These are phyloP conservation scores for Colletotrichum somersetense DNA, from an alignment of 2,329 filamentous ascomycete genomes.

Conservation along the genomic window DNA sequence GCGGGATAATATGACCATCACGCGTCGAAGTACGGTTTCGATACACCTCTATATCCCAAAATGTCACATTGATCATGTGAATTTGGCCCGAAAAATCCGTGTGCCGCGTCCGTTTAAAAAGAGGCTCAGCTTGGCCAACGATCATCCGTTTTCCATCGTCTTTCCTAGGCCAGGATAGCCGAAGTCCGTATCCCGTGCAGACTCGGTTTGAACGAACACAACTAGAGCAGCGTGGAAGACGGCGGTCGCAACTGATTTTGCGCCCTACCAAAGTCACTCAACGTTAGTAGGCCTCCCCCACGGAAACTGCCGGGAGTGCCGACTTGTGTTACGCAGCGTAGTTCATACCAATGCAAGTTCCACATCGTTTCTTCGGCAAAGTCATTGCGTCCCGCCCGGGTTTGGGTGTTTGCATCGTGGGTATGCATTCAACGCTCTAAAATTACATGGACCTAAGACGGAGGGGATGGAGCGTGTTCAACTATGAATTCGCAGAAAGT, in stretches of 20 bases:
- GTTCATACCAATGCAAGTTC: conserved; percentile 14
- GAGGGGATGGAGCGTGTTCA: neutral
- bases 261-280: conserved; percentile 38
- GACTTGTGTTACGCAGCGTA: neutral
- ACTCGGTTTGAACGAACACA: conserved; percentile 43
- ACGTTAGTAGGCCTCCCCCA: neutral
- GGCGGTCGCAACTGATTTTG: conserved; percentile 45
- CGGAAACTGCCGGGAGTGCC: neutral
- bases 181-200: conserved; percentile 46
- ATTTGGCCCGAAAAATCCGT: neutral
- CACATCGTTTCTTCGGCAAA: conserved; percentile 3
- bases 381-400: neutral
- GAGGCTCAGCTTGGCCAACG: conserved; percentile 1
- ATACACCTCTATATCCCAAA: conserved; percentile 43
- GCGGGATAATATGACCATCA: neutral
- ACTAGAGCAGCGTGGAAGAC: conserved; percentile 43
- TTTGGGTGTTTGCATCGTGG: neutral
- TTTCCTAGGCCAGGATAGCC: conserved; percentile 49
- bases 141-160: conserved; percentile 46
- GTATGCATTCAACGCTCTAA: neutral
- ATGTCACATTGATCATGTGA: conserved; percentile 44
- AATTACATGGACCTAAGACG: neutral
- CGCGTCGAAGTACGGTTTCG: neutral
- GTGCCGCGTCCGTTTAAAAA: too few species aligned
- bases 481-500: conserved; percentile 2